These are phyloP conservation scores for Acacia melanoxylon DNA, from an alignment of 306 rosid species.

Conservation along the genomic window DNA sequence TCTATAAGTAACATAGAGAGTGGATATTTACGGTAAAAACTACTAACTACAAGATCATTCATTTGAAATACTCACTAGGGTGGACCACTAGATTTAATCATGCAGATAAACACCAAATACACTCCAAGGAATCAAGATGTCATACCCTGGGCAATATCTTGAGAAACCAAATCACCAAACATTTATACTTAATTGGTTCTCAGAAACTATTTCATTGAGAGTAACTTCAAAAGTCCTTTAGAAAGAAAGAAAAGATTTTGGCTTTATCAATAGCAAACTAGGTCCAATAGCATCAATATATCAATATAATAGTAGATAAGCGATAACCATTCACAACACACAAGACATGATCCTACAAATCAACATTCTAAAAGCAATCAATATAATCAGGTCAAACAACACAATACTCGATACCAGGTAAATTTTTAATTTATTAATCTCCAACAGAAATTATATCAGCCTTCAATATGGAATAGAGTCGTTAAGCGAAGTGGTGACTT, in stretches of 20 bases:
- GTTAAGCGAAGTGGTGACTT: conserved; percentile 33
- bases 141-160: conserved; percentile 5
- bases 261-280: background rate
- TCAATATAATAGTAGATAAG: background rate
- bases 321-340: background rate
- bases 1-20: background rate
- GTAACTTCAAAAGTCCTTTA: background rate
- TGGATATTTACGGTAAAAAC: conserved; percentile 17
- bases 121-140: background rate
- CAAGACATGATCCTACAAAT: background rate
- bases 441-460: background rate
- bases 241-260: background rate
- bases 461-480: background rate
- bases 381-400: background rate
- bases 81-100: conserved; percentile 8
- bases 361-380: conserved; percentile 5
- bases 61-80: background rate
- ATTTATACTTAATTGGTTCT: background rate
- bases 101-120: conserved; percentile 9
- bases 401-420: background rate
- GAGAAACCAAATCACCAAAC: conserved; percentile 20
- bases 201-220: background rate
- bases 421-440: background rate
- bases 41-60: conserved; percentile 5
- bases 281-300: background rate